Base-by-base conservation (phyloP, 2,329 filamentous ascomycete species). In the Trichoderma gracile region DNA sequence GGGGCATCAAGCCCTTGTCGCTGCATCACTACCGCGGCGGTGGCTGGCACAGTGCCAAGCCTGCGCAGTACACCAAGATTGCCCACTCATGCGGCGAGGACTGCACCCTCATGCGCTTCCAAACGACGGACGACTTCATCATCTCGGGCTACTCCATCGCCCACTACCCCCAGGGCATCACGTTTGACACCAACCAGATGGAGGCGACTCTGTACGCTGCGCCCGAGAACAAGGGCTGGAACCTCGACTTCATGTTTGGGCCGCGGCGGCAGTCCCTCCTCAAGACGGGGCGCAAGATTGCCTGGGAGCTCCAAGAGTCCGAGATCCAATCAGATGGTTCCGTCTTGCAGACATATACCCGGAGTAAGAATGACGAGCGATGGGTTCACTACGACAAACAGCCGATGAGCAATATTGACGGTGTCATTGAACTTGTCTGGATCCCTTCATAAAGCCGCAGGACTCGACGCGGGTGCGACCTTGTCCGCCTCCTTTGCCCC, bases 1-100 rank as follows among this genome's bases (percentile, higher is more conserved):
- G 82, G 45, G 84, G 84, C 33, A 80, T 86, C 68, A 80, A 82
- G 68, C 86, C 86, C 1, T 78, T 88, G 23, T 86, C 84, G 8
- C 79, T 89, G 23, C 86, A 89, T 73, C 86, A 89, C 76, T 88
- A 86, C 79, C 86, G 86, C 70, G 84, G 84, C 53, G 82, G 83
- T 49, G 80, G 82, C 63, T 86, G 84, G 84, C 83, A 86, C 73
- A 71, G 74, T 23, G 82, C 82, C 40, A 77, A 79, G 64, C 84
- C 86, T 56, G 81, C 80, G 70, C 81, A 85, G 67, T 81, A 86
- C 72, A 81, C 82, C 68, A 82, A 84, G 70, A 78, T 88, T 33
- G 81, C 85, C 7, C 80, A 85, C 65, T 78, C 85, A 15, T 88
- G 86, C 68, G 86, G 86, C 38, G 82, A 84, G 71, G 84, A 87